Percentiles rank a stretch among this genome's conserved stretches.
Conservation (phyloP, 805 yeast genomes). For the Candida ulmi region DNA sequence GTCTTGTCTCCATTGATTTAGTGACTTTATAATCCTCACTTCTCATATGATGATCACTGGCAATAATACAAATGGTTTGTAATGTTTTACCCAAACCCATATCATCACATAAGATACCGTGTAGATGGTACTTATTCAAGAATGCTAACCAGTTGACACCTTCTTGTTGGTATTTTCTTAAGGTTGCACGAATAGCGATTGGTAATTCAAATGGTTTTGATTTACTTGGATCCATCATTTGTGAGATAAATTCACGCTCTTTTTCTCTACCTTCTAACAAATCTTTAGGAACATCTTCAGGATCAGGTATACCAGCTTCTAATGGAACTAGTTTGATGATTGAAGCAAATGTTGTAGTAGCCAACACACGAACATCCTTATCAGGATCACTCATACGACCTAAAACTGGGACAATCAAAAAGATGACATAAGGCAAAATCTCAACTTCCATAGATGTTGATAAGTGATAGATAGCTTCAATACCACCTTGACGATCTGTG, state of each 20-base stretch:
- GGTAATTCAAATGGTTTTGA: conserved; percentile 86
- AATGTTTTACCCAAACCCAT: conserved; percentile 98
- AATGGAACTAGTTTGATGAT: conserved; percentile 92
- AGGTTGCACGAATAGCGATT: conserved; percentile 84
- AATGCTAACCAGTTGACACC: conserved; percentile 98
- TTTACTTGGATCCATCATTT: conserved; percentile 96
- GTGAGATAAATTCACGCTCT: conserved; percentile 90
- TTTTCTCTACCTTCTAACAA: conserved; percentile 83
- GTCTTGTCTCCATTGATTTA: conserved; percentile 57
- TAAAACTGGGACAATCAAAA: conserved; percentile 89
- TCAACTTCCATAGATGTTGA: conserved; percentile 80
- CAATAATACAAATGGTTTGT: conserved; percentile 94
- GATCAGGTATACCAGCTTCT: conserved; percentile 96
- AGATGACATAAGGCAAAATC: conserved; percentile 90
- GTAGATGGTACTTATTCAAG: conserved; percentile 88
- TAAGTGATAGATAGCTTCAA: conserved; percentile 84
- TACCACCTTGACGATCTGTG: conserved; percentile 84
- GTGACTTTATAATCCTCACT: conserved; percentile 61
- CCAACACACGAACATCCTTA: conserved; percentile 77
- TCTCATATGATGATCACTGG: conserved; percentile 90
- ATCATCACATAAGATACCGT: conserved; percentile 97
- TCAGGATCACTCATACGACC: conserved; percentile 98
- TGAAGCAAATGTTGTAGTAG: conserved; percentile 95
- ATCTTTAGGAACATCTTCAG: conserved; percentile 81
- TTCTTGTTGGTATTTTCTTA: conserved; percentile 94